Conservation (phyloP, 352 stramenopile species). For the Pythium diclinum region DNA sequence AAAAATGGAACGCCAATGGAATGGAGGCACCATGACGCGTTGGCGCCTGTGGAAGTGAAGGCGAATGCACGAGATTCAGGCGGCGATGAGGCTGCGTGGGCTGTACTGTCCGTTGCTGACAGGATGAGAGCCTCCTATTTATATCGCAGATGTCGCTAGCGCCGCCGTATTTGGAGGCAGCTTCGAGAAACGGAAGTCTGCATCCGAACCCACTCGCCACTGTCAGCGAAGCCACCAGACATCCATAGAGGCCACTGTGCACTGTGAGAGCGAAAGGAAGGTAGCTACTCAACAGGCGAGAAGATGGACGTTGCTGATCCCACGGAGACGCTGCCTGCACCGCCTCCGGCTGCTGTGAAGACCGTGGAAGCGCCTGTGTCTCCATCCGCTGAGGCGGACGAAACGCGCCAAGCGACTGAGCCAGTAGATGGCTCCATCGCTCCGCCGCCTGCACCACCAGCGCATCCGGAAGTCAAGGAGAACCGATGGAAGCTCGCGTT, state of each 20-base stretch:
- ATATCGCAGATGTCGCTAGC: neutral
- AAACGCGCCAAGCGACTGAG: constrained; percentile 15
- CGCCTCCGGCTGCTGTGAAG: constrained; percentile 4
- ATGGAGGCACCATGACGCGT: neutral
- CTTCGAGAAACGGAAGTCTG: constrained; percentile 3
- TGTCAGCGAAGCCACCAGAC: neutral
- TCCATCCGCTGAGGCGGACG: neutral
- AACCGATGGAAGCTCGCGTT: constrained; percentile 79
- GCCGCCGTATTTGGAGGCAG: neutral
- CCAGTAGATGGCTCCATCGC: neutral
- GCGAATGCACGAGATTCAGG: neutral
- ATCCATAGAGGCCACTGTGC: neutral
- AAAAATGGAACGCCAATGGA: constrained; percentile 12
- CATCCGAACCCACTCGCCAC: neutral
- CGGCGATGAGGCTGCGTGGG: neutral
- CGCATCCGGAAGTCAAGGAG: constrained; percentile 23
- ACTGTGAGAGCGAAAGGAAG: neutral
- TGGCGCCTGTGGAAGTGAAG: neutral
- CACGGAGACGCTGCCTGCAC: constrained; percentile 5
- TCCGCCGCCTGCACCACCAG: neutral
- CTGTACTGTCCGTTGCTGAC: neutral
- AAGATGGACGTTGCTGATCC: neutral
- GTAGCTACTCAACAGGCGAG: neutral
- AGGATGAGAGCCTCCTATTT: neutral
- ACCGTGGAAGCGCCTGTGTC: neutral